Evolutionary conservation across 75 land plant species (phyloP), one percentile per base, ranked within the genome.

Genomic region (Pinus albicaulis): DNA sequence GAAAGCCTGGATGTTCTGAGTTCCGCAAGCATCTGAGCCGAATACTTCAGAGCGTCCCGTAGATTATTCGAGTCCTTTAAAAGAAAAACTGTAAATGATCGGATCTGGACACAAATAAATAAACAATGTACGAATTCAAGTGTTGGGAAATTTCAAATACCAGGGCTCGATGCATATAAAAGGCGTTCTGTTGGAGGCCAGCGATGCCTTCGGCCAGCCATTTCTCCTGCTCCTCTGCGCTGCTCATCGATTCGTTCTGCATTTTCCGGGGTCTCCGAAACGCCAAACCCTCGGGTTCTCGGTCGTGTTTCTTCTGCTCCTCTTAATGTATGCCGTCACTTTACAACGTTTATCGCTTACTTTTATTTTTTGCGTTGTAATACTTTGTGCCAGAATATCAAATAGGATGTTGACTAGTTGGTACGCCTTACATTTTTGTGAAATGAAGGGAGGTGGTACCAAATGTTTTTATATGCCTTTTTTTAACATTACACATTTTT

Each of bases 11-110:
- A 96, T 2, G 99, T 96, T 10, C 99, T 86, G 22, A 96, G 93
- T 84, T 96, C 99, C 19, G 98, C 88, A 3, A 96, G 87, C 99
- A 96, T 96, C 85, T 90, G 99, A 56, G 98, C 98, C 11, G 99
- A 94, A 77, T 82, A 94, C 85, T 94, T 96, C 68, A 96, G 80
- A 0, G 95, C 98, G 70, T 96, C 99, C 77, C 90, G 85, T 41
- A 96, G 73, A 76, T 96, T 96, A 77, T 89, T 94, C 25, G 90
- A 89, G 76, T 96, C 99, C 99, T 96, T 76, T 19, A 41, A 62
- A 36, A 68, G 57, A 10, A 55, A 12, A 62, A 56, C 34, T 11
- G 41, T 38, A 80, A 38, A 77, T 17, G 25, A 25, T 24, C 16
- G 38, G 24, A 38, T 38, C 65, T 75, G 17, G 16, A 75, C 25